Base-by-base conservation (phyloP, 2,329 filamentous ascomycete genomes). In the Apiospora arundinis region DNA sequence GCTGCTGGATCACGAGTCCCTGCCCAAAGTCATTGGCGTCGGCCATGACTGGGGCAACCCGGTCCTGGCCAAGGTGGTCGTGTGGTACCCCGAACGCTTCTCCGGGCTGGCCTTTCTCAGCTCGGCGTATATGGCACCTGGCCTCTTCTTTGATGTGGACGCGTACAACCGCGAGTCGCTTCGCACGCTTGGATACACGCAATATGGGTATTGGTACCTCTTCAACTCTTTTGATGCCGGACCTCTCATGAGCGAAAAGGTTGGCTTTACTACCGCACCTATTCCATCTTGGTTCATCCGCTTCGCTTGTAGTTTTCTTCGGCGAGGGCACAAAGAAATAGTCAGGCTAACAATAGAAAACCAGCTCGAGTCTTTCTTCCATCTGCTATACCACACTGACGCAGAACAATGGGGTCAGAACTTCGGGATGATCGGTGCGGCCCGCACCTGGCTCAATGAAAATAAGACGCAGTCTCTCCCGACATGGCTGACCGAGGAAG, bases 1-100 rank as follows among this genome's bases (percentile, higher is more conserved):
- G 44, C 74, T 84, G 4, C 71, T 84, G 7, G 75, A 80, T 40
- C 71, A 75, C 23, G 77, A 78, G 67, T 67, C 71, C 9, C 32
- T 74, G 12, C 18, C 67, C 1, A 69, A 69, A 25, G 74, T 72
- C 28, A 72, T 75, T 60, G 75, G 71, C 21, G 74, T 82, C 1
- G 81, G 79, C 0, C 82, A 83, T 37, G 82, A 83, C 40, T 79
- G 72, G 70, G 70, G 40, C 52, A 68, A 16, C 11, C 4, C 44
- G 23, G 14, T 70, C n/a, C 37, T 71, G 8, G 65, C 71, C 68
- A 70, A 60, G 70, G 70, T 49, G 56, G 70, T 16, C 60, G 48
- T 52, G n/a, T 76, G 44, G 71, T 68, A 40, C 68, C 73, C 52
- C 37, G 68, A 49, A 8, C 67, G 70, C 12, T 73, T 76, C 52